phyloP scores from a whole-genome alignment of 805 yeast genomes.

The Wickerhamiella allomyrinae region DNA sequence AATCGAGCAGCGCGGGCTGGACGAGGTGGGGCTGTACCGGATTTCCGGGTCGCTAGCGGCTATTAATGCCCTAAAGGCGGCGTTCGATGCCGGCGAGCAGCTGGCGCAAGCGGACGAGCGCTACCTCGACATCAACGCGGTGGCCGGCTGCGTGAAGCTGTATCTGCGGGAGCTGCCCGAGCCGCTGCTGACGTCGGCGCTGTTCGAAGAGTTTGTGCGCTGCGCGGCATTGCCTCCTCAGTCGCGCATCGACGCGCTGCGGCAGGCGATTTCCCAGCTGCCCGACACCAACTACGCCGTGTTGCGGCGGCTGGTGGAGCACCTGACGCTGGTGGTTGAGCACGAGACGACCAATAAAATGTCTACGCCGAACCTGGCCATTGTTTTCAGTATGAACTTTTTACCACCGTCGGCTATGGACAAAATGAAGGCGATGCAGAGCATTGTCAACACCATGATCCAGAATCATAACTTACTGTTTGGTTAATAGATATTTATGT shows the following conservation, averaged over 20 bases:
- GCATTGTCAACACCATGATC: slow-evolving; percentile 36
- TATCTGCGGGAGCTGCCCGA: slow-evolving; percentile 80
- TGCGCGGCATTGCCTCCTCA: slow-evolving; percentile 16
- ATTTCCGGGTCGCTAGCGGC: slow-evolving; percentile 49
- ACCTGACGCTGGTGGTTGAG: slow-evolving; percentile 53
- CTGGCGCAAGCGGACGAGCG: slow-evolving; percentile 37
- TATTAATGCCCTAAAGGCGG: slow-evolving; percentile 37
- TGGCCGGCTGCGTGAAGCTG: slow-evolving; percentile 77
- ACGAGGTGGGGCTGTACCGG: slow-evolving; percentile 84
- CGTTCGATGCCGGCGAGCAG: slow-evolving; percentile 38
- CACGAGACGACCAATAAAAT: slow-evolving; percentile 61
- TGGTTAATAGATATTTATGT: neutral
- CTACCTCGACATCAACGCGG: slow-evolving; percentile 70
- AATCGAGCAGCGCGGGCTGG: slow-evolving; percentile 75
- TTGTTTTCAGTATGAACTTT: slow-evolving; percentile 64
- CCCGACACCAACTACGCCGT: slow-evolving; percentile 58
- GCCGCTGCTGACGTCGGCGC: slow-evolving; percentile 53
- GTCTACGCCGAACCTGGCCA: slow-evolving; percentile 82
- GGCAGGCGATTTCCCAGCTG: slow-evolving; percentile 28
- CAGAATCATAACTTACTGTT: slow-evolving; percentile 21
- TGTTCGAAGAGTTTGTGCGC: slow-evolving; percentile 41
- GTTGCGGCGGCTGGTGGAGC: slow-evolving; percentile 50
- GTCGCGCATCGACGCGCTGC: slow-evolving; percentile 19
- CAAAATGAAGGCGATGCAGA: slow-evolving; percentile 40
- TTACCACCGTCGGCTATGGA: slow-evolving; percentile 34